Evolutionary conservation across 257 asterid genomes (phyloP), one percentile per base, ranked within the genome.

Genomic region (Nicotiana tabacum): DNA sequence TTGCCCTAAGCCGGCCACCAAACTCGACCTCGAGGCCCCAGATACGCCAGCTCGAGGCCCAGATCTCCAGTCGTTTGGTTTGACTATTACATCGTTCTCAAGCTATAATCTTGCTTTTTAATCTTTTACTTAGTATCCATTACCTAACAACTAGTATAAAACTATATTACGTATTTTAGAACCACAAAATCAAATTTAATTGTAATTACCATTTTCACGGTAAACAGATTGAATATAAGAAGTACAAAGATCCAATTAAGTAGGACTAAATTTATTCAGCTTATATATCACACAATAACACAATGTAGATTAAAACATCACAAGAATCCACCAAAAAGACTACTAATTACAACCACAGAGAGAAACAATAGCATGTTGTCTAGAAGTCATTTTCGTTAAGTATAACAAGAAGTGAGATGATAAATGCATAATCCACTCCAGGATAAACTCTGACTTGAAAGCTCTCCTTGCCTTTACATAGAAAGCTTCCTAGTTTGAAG

Each of bases 401-500:
- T 39, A 90, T 85, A 12, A 88, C 90, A 55, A 90, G 83, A 68
- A 90, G 81, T 27, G 89, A 86, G 16, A 83, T 78, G 13, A 85
- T 30, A 72, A 88, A 89, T 11, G 86, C 91, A 68, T 78, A 87
- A 17, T 84, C 90, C 64, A 85, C 82, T 46, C 90, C 88, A 10
- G 90, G 91, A 82, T 88, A 90, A 37, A 90, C 84, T 86, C 89
- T 87, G 51, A 87, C 91, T 87, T 85, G 87, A 77, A 87, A 86
- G 53, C 56, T 86, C 21, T 85, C 87, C 68, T 82, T 83, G 29
- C 79, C 84, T 69, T 69, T 69, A 35, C 30, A n/a, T 74, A 64
- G 37, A 56, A 84, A n/a, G 82, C 82, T 86, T 78, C 84, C 86
- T 76, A 85, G 46, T 70, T 62, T 85, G 84, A 83, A 84, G 66